A percentile compares a stretch with the other conserved stretches of the same genome.
These are phyloP conservation scores for Boletus vinaceobasis DNA, from an alignment of 768 basidiomycete genomes.

Conservation along the genomic window DNA sequence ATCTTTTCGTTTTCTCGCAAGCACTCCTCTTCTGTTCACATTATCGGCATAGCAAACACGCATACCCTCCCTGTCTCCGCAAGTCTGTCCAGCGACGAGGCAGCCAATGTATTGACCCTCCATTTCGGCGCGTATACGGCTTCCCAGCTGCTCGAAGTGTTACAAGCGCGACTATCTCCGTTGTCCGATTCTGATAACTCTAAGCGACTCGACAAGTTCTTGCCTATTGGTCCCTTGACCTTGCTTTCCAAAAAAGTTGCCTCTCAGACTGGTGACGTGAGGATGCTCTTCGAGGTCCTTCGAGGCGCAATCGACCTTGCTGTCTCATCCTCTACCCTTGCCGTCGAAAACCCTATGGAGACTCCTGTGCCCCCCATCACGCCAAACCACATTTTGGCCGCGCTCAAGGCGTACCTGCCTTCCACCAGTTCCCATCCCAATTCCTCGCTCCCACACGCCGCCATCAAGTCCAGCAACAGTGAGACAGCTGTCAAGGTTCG, in stretches of 20 bases:
- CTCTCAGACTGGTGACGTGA: constrained; percentile 77
- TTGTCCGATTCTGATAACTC: constrained; percentile 38
- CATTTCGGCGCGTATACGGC: constrained; percentile 83
- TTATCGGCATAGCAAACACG: constrained; percentile 87
- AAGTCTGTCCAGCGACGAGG: constrained; percentile 34
- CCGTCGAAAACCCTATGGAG: constrained; percentile 26
- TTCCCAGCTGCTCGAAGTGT: constrained; percentile 63
- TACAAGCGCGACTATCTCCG: constrained; percentile 58
- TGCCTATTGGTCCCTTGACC: constrained; percentile 61
- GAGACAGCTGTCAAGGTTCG: constrained; percentile 66
- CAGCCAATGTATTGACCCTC: constrained; percentile 53
- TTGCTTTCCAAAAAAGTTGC: constrained; percentile 80
- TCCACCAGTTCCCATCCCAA: constrained; percentile 26
- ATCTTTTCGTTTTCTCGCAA: constrained; percentile 68
- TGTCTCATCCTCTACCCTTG: constrained; percentile 28
- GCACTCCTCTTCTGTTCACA: constrained; percentile 50
- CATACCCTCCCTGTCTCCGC: constrained; percentile 71
- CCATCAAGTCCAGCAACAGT: constrained; percentile 38
- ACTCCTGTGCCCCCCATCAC: constrained; percentile 46
- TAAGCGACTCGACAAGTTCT: constrained; percentile 46
- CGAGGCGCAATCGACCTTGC: constrained; percentile 76
- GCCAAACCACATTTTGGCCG: constrained; percentile 66
- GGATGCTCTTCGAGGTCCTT: constrained; percentile 75
- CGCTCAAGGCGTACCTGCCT: constrained; percentile 69
- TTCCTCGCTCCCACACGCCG: constrained; percentile 15